Evolutionary conservation across 176 grass and related monocot genomes (phyloP), one percentile per base, ranked within the genome.

Genomic region (Olyra latifolia): DNA sequence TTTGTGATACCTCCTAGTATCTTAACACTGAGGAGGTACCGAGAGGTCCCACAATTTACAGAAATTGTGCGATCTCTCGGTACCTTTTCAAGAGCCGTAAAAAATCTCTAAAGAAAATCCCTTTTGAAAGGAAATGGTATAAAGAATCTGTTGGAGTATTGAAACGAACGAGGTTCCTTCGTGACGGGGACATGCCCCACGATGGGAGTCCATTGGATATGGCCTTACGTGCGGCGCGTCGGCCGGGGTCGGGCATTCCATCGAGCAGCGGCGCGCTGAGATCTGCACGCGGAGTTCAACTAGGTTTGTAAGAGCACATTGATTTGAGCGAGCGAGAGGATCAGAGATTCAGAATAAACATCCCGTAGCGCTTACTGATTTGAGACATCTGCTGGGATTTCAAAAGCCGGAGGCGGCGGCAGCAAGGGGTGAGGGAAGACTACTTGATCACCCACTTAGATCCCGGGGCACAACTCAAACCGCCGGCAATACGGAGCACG

Each of bases 241-340:
- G n/a, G n/a, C n/a, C n/a, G n/a, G 29, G 6, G 39, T 48, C 39
- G 40, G 59, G 59, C 66, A 72, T 78, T 88, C 57, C 57, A 35
- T 88, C 66, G 74, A 88, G 58, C 53, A 70, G 67, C 13, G 1
- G 30, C 13, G 52, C 23, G 62, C 61, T 24, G 23, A 52, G 54
- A 17, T 22, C 62, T 53, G 62, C 22, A 40, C 60, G 6, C 42
- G 0, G 55, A 70, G 55, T 16, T 55, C 8, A 11, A 39, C 28
- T 23, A 8, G 14, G 42, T n/a, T 4, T 5, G 25, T 45, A 56
- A 82, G 64, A 29, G 58, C 19, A 2, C 45, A 22, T 13, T 8
- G 7, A 77, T 48, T 39, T n/a, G n/a, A n/a, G n/a, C 10, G 15
- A 66, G 47, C 6, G 9, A 47, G 62, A 55, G 43, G 4, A 25